Conservation (phyloP, 768 basidiomycete genomes). For the Mycena capillaripes region DNA sequence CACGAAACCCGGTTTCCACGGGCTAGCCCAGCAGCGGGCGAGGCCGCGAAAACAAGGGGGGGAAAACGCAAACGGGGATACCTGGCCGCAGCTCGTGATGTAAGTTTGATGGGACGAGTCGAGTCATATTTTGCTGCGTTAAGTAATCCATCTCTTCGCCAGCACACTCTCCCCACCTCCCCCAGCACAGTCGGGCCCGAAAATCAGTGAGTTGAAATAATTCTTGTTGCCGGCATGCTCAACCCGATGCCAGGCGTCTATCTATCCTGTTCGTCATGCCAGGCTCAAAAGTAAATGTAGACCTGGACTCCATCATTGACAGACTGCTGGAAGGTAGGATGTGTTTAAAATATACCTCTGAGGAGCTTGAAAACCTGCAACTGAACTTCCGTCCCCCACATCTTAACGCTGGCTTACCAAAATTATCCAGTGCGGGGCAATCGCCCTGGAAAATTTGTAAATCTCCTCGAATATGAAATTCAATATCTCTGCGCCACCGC, state of each 20-base stretch:
- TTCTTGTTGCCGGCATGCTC: neutral
- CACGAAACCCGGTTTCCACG: no score
- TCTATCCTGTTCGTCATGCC: neutral
- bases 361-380: no score
- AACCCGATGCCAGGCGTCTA: no score
- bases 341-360: neutral
- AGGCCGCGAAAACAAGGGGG: no score
- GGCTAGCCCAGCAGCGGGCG: no score
- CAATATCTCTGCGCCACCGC: slow-evolving; percentile 87
- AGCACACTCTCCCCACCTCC: neutral
- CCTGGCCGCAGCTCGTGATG: neutral
- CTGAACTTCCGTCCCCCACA: slow-evolving; percentile 22
- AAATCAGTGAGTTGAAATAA: neutral
- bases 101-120: neutral
- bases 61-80: neutral
- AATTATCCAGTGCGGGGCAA: slow-evolving; percentile 77
- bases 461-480: slow-evolving; percentile 88
- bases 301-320: slow-evolving; percentile 90
- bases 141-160: neutral
- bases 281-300: slow-evolving; percentile 55
- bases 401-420: slow-evolving; percentile 9
- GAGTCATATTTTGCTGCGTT: neutral
- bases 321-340: slow-evolving; percentile 82
- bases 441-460: slow-evolving; percentile 87
- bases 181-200: neutral